These are phyloP conservation scores for Aspergillus homomorphus DNA, from an alignment of 495 filamentous ascomycete genomes.

Conservation along the genomic window DNA sequence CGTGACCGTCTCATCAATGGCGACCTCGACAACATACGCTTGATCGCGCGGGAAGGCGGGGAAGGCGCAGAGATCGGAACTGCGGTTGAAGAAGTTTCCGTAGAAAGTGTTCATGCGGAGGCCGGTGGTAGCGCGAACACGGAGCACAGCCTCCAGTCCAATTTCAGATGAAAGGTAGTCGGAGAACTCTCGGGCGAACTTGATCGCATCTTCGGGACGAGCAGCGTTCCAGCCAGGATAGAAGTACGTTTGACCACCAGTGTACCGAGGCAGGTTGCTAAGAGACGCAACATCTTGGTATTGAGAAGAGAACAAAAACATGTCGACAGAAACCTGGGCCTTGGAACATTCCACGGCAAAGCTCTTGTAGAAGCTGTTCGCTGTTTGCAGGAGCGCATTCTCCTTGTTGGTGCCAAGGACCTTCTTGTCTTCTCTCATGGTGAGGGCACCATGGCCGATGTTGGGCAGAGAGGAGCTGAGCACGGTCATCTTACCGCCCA, in stretches of 20 bases:
- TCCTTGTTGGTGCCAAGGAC: constrained; percentile 92
- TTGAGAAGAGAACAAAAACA: constrained; percentile 97
- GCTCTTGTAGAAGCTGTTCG: constrained; percentile 95
- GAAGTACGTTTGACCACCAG: constrained; percentile 97
- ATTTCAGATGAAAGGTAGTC: constrained; percentile 95
- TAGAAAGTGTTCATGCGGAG: constrained; percentile 97
- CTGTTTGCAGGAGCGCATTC: constrained; percentile 79
- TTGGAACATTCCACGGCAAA: constrained; percentile 99
- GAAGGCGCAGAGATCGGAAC: constrained; percentile 95
- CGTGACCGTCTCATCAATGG: constrained; percentile 91
- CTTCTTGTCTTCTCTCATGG: constrained; percentile 96
- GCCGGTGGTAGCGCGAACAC: constrained; percentile 91
- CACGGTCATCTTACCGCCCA: constrained; percentile 92
- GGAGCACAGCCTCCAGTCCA: constrained; percentile 91
- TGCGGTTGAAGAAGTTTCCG: constrained; percentile 98
- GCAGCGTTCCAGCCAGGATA: constrained; percentile 98
- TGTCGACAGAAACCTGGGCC: constrained; percentile 96
- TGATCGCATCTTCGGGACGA: constrained; percentile 89
- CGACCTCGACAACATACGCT: constrained; percentile 97
- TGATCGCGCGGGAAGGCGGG: constrained; percentile 97
- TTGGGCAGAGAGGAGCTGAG: constrained; percentile 89
- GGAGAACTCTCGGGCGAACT: constrained; percentile 94
- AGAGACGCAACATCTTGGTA: constrained; percentile 97
- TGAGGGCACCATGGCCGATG: constrained; percentile 81
- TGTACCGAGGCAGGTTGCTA: constrained; percentile 92